A percentile compares a stretch with the other conserved stretches of the same genome.
These are phyloP conservation scores for Mycena belliarum DNA, from an alignment of 768 basidiomycete genomes.

Conservation along the genomic window DNA sequence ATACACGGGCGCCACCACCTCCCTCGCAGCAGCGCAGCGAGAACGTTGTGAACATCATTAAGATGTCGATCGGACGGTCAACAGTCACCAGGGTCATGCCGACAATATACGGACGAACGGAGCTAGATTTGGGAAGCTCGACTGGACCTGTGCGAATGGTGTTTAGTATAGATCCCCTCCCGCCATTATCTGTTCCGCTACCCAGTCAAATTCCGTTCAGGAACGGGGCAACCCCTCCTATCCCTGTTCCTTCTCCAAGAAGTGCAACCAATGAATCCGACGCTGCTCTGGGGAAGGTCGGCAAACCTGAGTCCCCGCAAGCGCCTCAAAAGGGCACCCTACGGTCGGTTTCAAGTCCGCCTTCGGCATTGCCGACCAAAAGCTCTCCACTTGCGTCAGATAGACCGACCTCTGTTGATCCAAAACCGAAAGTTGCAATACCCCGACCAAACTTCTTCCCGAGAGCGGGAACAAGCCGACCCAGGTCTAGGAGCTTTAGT, in stretches of 20 bases:
- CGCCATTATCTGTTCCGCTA: constrained; percentile 23
- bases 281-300: neutral
- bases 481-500: constrained; percentile 78
- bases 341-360: constrained; percentile 9
- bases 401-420: neutral
- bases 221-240: constrained; percentile 7
- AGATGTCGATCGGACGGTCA: constrained; percentile 20
- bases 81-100: constrained; percentile 20
- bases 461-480: constrained; percentile 50
- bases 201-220: constrained; percentile 21
- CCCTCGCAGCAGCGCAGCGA: constrained; percentile 17
- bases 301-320: constrained; percentile 3
- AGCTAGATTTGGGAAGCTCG: constrained; percentile 41
- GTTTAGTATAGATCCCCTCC: constrained; percentile 47
- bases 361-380: neutral
- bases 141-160: constrained; percentile 47
- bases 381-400: constrained; percentile 19
- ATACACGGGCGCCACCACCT: constrained; percentile 17
- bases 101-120: constrained; percentile 49
- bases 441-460: constrained; percentile 70
- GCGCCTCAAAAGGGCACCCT: neutral
- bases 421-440: constrained; percentile 31
- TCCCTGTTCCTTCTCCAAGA: constrained; percentile 3
- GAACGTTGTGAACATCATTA: constrained; percentile 15
- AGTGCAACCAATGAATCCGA: constrained; percentile 6